Conservation (phyloP, 352 stramenopile species). For the Phytophthora melonis region DNA sequence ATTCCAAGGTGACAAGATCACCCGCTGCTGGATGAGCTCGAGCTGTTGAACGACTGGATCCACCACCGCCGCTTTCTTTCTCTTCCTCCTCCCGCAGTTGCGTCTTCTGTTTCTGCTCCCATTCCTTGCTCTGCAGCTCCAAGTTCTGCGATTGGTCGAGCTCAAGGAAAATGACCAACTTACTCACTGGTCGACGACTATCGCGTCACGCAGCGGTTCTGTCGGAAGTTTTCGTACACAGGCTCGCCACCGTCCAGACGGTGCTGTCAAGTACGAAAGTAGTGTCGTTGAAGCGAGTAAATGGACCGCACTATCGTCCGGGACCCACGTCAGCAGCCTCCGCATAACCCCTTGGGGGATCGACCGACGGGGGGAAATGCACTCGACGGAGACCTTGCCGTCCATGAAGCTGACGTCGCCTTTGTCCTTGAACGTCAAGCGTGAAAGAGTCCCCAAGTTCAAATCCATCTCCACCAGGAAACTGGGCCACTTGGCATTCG, state of each 20-base stretch:
- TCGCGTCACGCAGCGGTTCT: neutral
- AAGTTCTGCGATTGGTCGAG: too few species aligned
- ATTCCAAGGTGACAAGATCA: too few species aligned
- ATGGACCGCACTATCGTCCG: neutral
- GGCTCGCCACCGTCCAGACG: too few species aligned
- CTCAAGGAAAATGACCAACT: too few species aligned
- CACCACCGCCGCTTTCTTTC: too few species aligned
- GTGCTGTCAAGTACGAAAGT: neutral
- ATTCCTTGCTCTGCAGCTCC: too few species aligned
- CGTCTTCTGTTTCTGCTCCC: too few species aligned
- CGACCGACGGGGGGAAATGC: neutral
- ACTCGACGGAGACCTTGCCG: slow-evolving; percentile 2
- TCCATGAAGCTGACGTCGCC: neutral
- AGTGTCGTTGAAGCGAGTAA: neutral
- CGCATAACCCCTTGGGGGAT: neutral
- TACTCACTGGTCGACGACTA: too few species aligned
- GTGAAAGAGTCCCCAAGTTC: neutral
- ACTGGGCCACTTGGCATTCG: neutral
- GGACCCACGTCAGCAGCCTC: neutral
- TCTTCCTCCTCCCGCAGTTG: too few species aligned
- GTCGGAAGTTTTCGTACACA: neutral
- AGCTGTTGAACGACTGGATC: too few species aligned
- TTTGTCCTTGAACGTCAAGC: neutral
- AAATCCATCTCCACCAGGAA: neutral
- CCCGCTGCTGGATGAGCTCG: too few species aligned